A percentile compares a stretch with the other conserved stretches of the same genome.
Conservation (phyloP, 2,329 filamentous ascomycete genomes). For the Hymenoscyphus fraxineus region DNA sequence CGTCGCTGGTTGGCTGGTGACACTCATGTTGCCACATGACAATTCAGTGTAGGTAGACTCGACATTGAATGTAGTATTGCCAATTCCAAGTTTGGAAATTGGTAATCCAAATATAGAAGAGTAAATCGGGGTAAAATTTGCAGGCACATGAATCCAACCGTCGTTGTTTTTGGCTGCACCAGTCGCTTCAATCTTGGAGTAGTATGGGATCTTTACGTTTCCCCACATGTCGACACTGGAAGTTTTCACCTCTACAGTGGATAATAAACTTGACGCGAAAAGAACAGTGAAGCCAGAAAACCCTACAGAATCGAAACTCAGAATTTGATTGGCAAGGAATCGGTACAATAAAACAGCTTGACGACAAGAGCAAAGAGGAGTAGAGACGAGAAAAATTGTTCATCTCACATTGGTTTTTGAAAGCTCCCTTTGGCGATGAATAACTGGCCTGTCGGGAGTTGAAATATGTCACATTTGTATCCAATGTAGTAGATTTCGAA, state of each 20-base stretch:
- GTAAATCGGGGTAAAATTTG: conserved; percentile 17
- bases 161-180: conserved; percentile 12
- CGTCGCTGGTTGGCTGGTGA: conserved; percentile 4
- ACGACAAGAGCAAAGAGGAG: neutral
- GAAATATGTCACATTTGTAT: conserved; percentile 21
- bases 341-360: neutral
- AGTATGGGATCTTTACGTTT: conserved; percentile 31
- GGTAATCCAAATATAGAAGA: conserved; percentile 28
- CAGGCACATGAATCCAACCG: conserved; percentile 20
- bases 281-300: conserved; percentile 21
- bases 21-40: conserved; percentile 18
- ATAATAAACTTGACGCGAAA: conserved; percentile 23
- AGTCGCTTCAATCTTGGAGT: conserved; percentile 16
- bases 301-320: neutral
- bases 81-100: conserved; percentile 15
- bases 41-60: conserved; percentile 27
- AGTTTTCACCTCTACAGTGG: conserved; percentile 22
- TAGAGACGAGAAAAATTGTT: neutral
- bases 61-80: conserved; percentile 22
- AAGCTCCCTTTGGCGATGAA: conserved; percentile 17
- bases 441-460: conserved; percentile 25
- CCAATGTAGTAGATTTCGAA: conserved; percentile 14
- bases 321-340: neutral
- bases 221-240: conserved; percentile 23
- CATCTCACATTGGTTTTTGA: conserved; percentile 14